Conservation (phyloP, 148 eudicot genomes). For the Diospyros lotus region DNA sequence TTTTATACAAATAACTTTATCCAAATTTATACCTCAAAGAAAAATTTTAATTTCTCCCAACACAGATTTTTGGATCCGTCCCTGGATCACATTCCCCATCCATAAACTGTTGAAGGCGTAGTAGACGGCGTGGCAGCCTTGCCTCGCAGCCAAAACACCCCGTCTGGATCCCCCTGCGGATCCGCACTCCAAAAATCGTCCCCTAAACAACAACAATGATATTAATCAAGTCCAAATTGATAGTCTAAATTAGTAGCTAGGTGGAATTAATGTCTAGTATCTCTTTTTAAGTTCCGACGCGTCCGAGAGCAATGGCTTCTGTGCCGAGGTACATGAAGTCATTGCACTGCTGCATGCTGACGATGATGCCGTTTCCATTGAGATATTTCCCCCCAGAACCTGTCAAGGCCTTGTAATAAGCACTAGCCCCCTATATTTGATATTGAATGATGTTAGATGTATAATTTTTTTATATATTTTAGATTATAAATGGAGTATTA, state of each 20-base stretch:
- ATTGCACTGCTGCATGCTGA: slow-evolving; percentile 96
- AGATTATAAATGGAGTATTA: too few species aligned
- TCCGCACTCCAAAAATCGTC: slow-evolving; percentile 98
- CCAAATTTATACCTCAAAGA: too few species aligned
- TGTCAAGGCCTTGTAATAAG: slow-evolving; percentile 69
- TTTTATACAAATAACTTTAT: too few species aligned
- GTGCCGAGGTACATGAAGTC: slow-evolving; percentile 98
- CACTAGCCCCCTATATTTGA: slow-evolving; percentile 78
- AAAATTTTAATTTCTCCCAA: too few species aligned
- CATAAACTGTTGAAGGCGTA: slow-evolving; percentile 92
- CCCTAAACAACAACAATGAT: slow-evolving; percentile 26
- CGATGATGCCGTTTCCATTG: slow-evolving; percentile 89
- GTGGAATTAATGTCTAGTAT: too few species aligned
- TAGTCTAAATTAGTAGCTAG: too few species aligned
- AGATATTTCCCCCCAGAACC: slow-evolving; percentile 68
- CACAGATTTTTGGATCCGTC: too few species aligned
- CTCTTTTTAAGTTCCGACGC: slow-evolving; percentile 58
- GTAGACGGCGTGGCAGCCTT: slow-evolving; percentile 95
- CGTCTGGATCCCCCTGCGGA: slow-evolving; percentile 83
- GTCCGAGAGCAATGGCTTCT: slow-evolving; percentile 78
- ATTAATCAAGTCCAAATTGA: too few species aligned
- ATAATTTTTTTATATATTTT: too few species aligned
- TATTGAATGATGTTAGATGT: too few species aligned
- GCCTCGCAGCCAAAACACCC: slow-evolving; percentile 77
- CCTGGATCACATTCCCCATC: slow-evolving; percentile 98